These are phyloP conservation scores for Rhexocercosporidium sp. DNA, from an alignment of 2,329 filamentous ascomycete species.

Conservation along the genomic window DNA sequence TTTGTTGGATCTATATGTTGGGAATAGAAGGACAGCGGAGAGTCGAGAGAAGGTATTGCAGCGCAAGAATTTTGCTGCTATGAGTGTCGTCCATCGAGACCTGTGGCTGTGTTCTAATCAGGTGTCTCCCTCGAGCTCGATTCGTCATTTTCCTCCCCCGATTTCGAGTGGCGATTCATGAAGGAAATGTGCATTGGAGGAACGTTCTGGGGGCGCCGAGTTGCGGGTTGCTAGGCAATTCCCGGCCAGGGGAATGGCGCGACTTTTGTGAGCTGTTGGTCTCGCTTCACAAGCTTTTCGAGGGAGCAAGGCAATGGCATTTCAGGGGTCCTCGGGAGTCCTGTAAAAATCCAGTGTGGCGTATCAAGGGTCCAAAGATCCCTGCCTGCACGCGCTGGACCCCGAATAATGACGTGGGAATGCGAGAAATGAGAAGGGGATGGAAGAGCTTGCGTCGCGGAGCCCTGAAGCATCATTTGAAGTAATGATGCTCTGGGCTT, in stretches of 20 bases:
- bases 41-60: background rate
- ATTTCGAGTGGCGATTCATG: background rate
- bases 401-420: conserved; percentile 1
- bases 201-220: background rate
- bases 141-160: too few species aligned
- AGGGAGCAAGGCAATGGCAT: background rate
- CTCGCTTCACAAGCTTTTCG: background rate
- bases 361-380: background rate
- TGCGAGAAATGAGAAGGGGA: background rate
- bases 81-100: background rate
- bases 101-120: background rate
- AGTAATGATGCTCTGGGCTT: too few species aligned
- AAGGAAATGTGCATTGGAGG: background rate
- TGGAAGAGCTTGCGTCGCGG: background rate
- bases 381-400: background rate
- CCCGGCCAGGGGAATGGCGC: background rate
- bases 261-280: conserved; percentile 1
- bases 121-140: too few species aligned
- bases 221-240: background rate
- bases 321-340: background rate
- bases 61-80: background rate
- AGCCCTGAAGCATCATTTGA: too few species aligned
- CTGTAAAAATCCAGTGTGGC: background rate
- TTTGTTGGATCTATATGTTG: too few species aligned
- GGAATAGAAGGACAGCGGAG: too few species aligned